Base-by-base conservation (phyloP, 768 basidiomycete species). In the Leccinum pellstonianum region DNA sequence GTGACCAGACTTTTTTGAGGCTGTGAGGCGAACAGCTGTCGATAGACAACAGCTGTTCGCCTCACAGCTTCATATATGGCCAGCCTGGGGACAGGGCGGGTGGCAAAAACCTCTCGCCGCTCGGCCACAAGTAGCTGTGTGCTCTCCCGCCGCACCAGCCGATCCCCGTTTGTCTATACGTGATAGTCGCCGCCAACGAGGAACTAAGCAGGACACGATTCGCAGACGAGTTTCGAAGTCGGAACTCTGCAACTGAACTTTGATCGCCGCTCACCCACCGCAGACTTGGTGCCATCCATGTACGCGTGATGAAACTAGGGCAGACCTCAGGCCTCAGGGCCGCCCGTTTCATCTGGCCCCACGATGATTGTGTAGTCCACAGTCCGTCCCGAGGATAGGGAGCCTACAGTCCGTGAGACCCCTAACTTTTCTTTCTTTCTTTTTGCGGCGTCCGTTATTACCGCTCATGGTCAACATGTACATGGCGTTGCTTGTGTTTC, bases 231-330 rank as follows among this genome's bases (percentile, higher is more conserved):
- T 99, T 98, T 73, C 58, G 94, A 97, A 73, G 94, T 99, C 62
- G 96, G 96, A 81, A 98, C 98, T 77, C 78, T 98, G 54, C 95
- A 97, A 75, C 83, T 99, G 69, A 98, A 98, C 73, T 81, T 99
- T 57, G 97, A 99, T 77, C 86, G 96, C 55, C 83, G 96, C 64
- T 98, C 97, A n/a, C 50, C 19, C 52, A 17, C 23, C n/a, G 31
- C 23, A 41, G 4, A 27, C 46, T 23, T 5, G n/a, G 29, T 48
- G 12, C 17, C 27, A 17, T 10, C 5, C 29, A 3, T 52, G 64
- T 10, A 71, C 29, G 23, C 50, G 25, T 5, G 15, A 8, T 4
- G 27, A 37, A 53, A 14, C 14, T 31, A 31, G 29, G 29, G 29
- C 10, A 31, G 29, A 31, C 29, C 29, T 31, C 29, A 27, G 29